Evolutionary conservation across 2,329 filamentous ascomycete species (phyloP), one percentile per base, ranked within the genome.

Genomic region (Mariannaea sp.): DNA sequence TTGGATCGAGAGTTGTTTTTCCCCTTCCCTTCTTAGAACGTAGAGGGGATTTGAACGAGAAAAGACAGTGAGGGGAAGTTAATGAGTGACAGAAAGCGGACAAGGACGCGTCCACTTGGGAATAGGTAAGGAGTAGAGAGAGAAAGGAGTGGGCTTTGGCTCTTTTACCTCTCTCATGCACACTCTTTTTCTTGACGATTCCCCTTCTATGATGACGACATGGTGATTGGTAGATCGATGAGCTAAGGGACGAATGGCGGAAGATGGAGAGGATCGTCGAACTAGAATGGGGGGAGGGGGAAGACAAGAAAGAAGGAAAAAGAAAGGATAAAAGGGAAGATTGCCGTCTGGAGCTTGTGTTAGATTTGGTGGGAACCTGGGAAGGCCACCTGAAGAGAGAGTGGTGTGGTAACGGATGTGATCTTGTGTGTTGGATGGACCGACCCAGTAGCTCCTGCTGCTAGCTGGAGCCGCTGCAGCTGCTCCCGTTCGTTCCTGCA

Each of bases 171-270:
- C n/a, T n/a, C n/a, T n/a, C n/a, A n/a, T n/a, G n/a, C n/a, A n/a
- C 45, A 39, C 32, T 53, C 49, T 43, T 35, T 56, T 13, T 16
- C 16, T 27, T 14, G 49, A n/a, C n/a, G n/a, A n/a, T 32, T 45
- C 44, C 32, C 48, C 50, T 53, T 49, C 53, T 50, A 64, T 39
- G 40, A 47, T 30, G 29, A 53, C 46, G 30, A 53, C 49, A 64
- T 61, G 46, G 32, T 53, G 39, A 35, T 49, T 20, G 20, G 38
- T 26, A 13, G 9, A 17, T 7, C n/a, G 13, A 3, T 24, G 7
- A 24, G 17, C n/a, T 22, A 4, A n/a, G n/a, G n/a, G n/a, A n/a
- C n/a, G n/a, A n/a, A n/a, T n/a, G n/a, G n/a, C 12, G 10, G 9
- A n/a, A 41, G 20, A 24, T 26, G 38, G 38, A 27, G 20, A 26